Percentiles rank a stretch among this genome's conserved stretches.
These are phyloP conservation scores for Heliamphora exappendiculata DNA, from an alignment of 148 eudicot genomes.

Conservation along the genomic window DNA sequence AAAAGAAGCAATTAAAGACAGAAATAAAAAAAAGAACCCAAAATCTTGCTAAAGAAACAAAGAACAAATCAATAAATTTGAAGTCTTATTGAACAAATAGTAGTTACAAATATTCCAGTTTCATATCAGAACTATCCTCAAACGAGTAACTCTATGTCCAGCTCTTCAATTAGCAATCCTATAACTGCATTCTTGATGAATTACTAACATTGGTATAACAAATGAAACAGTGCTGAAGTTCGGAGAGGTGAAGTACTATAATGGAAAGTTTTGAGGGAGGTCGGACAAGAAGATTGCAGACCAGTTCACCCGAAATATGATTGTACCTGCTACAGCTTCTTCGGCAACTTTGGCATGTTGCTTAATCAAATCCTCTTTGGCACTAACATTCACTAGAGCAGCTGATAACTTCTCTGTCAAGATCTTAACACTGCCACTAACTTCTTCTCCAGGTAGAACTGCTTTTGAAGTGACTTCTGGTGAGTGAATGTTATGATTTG, in stretches of 20 bases:
- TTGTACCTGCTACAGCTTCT: conserved; percentile 88
- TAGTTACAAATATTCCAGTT: background rate
- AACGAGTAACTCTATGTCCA: background rate
- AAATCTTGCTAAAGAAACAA: background rate
- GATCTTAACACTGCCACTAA: conserved; percentile 36
- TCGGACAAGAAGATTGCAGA: background rate
- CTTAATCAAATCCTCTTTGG: conserved; percentile 80
- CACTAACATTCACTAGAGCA: conserved; percentile 69
- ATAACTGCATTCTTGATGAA: background rate
- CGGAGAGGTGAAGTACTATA: background rate
- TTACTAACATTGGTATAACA: background rate
- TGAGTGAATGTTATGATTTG: conserved; percentile 33
- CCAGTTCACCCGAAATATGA: background rate
- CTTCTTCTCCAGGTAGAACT: conserved; percentile 19
- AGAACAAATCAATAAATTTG: background rate
- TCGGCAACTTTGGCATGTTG: conserved; percentile 92
- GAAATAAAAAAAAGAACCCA: background rate
- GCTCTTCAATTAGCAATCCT: background rate
- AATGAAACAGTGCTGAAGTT: background rate
- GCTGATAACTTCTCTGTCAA: conserved; percentile 75
- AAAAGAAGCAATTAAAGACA: background rate
- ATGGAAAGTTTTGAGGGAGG: background rate
- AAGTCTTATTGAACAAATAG: background rate
- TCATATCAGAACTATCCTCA: background rate
- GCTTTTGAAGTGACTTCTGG: conserved; percentile 53